phyloP scores from a whole-genome alignment of 805 yeast genomes.

The Yarrowia sp. region DNA sequence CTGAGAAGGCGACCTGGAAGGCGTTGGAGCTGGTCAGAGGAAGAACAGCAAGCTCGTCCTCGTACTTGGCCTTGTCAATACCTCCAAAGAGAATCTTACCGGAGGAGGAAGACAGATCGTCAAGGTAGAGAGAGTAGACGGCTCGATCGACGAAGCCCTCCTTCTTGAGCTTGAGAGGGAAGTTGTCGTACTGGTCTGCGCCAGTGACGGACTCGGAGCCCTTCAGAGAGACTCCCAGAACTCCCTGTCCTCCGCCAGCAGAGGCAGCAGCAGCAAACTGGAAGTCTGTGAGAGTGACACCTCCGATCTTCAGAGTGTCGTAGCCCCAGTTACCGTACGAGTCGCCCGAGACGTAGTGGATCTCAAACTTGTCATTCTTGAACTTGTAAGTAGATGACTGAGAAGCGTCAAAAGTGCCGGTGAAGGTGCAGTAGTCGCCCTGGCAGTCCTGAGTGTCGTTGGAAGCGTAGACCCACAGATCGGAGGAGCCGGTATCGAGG shows the following conservation, averaged over 20 bases:
- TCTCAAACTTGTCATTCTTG: constrained; percentile 30
- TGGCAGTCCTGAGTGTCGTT: neutral
- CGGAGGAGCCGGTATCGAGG: constrained; percentile 69
- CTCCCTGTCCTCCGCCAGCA: constrained; percentile 22
- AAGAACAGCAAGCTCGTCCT: constrained; percentile 32
- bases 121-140: constrained; percentile 46
- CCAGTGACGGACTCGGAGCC: constrained; percentile 28
- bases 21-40: constrained; percentile 40
- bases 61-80: constrained; percentile 29
- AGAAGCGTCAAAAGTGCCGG: constrained; percentile 23
- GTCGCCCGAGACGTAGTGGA: constrained; percentile 39
- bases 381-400: constrained; percentile 32
- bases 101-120: constrained; percentile 32
- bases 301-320: constrained; percentile 54
- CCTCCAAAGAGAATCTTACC: constrained; percentile 33
- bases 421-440: neutral
- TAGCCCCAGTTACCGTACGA: constrained; percentile 54
- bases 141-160: constrained; percentile 41
- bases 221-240: constrained; percentile 30
- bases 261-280: constrained; percentile 27
- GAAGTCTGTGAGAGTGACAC: constrained; percentile 42
- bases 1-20: constrained; percentile 29
- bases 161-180: constrained; percentile 39
- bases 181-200: constrained; percentile 32
- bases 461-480: constrained; percentile 51